phyloP scores from a whole-genome alignment of 2,329 filamentous ascomycete species.

The Fusarium sp. region DNA sequence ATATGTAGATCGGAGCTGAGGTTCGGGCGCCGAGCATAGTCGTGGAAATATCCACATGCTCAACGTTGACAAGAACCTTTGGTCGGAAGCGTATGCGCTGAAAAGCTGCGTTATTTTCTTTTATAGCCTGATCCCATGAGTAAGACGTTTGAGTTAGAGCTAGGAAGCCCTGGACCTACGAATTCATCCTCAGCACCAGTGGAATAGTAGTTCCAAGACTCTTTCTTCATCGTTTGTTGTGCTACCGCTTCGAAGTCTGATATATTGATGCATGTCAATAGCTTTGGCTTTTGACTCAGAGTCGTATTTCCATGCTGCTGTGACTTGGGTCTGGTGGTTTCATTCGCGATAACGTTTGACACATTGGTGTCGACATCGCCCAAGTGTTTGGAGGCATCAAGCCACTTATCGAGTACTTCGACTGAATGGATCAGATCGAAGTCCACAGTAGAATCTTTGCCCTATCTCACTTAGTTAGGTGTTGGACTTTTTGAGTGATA shows the following conservation, averaged over 20 bases:
- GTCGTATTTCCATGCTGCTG: background rate
- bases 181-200: slow-evolving; percentile 32
- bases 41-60: slow-evolving; percentile 23
- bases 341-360: background rate
- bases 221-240: too few species aligned
- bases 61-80: slow-evolving; percentile 27
- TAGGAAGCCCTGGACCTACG: background rate
- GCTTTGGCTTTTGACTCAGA: slow-evolving; percentile 1
- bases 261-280: slow-evolving; percentile 10
- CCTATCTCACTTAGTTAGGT: background rate
- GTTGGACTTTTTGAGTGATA: accelerated
- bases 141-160: accelerated
- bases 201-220: slow-evolving; percentile 32
- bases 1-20: slow-evolving; percentile 20
- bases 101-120: slow-evolving; percentile 16
- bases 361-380: slow-evolving; percentile 17
- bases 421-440: slow-evolving; percentile 31
- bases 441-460: slow-evolving; percentile 23
- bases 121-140: slow-evolving; percentile 6
- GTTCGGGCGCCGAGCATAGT: slow-evolving; percentile 7
- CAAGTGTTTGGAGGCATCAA: slow-evolving; percentile 14
- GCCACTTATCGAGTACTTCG: slow-evolving; percentile 28
- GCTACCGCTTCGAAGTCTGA: too few species aligned
- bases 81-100: slow-evolving; percentile 14
- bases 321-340: background rate